Base-by-base conservation (phyloP, 1,139 yeast genomes). In the Hyphopichia fennica region DNA sequence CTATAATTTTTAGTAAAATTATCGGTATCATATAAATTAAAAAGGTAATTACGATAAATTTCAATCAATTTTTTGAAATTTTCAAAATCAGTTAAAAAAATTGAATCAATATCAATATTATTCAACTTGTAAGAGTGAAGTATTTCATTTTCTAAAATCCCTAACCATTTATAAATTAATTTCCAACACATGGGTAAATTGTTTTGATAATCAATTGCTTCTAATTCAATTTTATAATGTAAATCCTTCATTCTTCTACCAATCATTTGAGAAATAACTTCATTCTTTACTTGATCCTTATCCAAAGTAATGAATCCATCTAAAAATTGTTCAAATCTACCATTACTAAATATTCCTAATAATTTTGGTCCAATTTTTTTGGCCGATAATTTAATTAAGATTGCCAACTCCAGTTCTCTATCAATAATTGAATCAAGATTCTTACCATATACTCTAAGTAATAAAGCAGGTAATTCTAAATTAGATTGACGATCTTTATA, bases 241-340 rank as follows among this genome's bases (percentile, higher is more conserved):
- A 93, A 74, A 54, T 93, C 98, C 55, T 93, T 85, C 98, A 93
- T 93, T 68, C 99, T 83, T 69, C 96, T 82, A 9, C 96, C 97
- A 50, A 93, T 84, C 71, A 88, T 87, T 50, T 85, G 84, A 38
- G 93, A 82, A 17, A 87, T 82, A 19, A 83, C 82, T 47, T 87
- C 82, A 49, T 83, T 82, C 57, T 95, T 76, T 44, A 93, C 79
- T 51, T 87, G 89, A 11, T 77, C 75, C 53, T 81, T 84, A 38
- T 82, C 79, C 48, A 93, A 73, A 1, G 97, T 84, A 45, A 79
- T 69, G 28, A 90, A 90, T 41, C 93, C 87, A 41, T 84, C 87
- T 49, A 93, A 69, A 57, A 84, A 93, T 63, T 90, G 96, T 63
- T 93, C 99, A 54, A 93, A 83, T 48, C 99, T 73, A 36, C 98